Conservation (phyloP, 768 basidiomycete genomes). For the Kwoniella mangroviensis region DNA sequence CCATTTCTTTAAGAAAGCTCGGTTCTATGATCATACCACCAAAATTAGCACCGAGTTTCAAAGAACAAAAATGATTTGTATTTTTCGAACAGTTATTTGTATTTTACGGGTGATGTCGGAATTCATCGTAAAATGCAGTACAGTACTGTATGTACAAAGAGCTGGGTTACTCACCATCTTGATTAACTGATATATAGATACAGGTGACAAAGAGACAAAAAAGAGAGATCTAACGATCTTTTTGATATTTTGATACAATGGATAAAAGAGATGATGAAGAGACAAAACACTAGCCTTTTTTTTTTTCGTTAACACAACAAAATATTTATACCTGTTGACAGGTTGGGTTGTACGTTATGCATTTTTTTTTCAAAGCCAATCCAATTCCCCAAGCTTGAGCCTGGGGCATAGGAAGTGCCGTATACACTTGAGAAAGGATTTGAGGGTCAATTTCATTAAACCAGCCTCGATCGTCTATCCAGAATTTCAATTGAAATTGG, state of each 20-base stretch:
- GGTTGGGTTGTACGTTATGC: constrained; percentile 1
- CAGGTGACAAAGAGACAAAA: constrained; percentile 1
- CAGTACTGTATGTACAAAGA: no score
- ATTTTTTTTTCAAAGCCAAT: neutral
- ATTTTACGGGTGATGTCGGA: constrained; percentile 20
- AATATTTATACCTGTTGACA: constrained; percentile 6
- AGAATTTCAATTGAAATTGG: neutral
- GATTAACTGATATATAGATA: constrained; percentile 1
- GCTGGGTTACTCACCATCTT: constrained; percentile 23
- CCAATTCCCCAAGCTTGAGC: neutral
- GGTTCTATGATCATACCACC: constrained; percentile 1
- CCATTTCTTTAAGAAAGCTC: constrained; percentile 62
- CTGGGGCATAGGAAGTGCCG: neutral
- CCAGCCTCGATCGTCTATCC: constrained; percentile 12
- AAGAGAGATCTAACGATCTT: neutral
- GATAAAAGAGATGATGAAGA: constrained; percentile 8
- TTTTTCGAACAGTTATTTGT: constrained; percentile 10
- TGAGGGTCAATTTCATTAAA: constrained; percentile 11
- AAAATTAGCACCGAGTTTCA: neutral
- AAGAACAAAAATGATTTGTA: constrained; percentile 1
- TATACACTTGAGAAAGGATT: neutral
- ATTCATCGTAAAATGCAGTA: no score
- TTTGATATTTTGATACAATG: constrained; percentile 9
- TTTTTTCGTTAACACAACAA: constrained; percentile 1
- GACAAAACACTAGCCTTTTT: neutral